Base-by-base conservation (phyloP, 2,329 filamentous ascomycete species). In the Teratosphaeria viscida region DNA sequence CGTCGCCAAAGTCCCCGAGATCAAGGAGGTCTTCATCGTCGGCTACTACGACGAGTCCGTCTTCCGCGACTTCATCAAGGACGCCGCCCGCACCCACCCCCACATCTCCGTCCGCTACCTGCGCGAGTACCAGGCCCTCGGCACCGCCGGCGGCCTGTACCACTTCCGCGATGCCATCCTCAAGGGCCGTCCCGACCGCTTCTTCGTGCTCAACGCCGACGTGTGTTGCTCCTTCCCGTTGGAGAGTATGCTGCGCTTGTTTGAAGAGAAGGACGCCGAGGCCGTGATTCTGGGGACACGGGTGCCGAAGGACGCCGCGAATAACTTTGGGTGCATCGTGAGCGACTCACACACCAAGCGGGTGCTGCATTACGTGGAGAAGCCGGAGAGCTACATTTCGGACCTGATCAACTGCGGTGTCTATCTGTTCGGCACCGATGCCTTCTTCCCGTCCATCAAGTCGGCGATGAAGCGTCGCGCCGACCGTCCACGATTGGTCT, bases 381-480 rank as follows among this genome's bases (percentile, higher is more conserved):
- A 97, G 81, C 94, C 94, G 66, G 92, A 99, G 77, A 91, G 89
- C 59, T 89, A 95, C 76, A 96, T 99, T 76, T 95, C 89, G 72
- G 96, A 96, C 79, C 82, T 99, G 67, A 99, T 99, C 82, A 99
- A 97, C 82, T 97, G 94, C 76, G 94, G 94, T 69, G 92, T 99
- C 71, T 99, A 97, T 19, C 89, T 97, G 69, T 99, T 99, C 77
- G 85, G 89, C 65, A 94, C 92, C 64, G 91, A 96, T 68, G 90
- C 87, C 75, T 95, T 97, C 79, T 97, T 97, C 83, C 92, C 92
- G 64, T 89, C 90, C 67, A 97, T 99, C 75, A 87, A 87, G 73
- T 90, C 83, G 66, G 92, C 92, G 68, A 97, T 97, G 78, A 96
- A 96, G 82, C 90, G 91, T 71, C 90, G 92, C 74, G 87, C 89